Evolutionary conservation across 768 basidiomycete genomes (phyloP).

Genomic region (Mrakia gelida): DNA sequence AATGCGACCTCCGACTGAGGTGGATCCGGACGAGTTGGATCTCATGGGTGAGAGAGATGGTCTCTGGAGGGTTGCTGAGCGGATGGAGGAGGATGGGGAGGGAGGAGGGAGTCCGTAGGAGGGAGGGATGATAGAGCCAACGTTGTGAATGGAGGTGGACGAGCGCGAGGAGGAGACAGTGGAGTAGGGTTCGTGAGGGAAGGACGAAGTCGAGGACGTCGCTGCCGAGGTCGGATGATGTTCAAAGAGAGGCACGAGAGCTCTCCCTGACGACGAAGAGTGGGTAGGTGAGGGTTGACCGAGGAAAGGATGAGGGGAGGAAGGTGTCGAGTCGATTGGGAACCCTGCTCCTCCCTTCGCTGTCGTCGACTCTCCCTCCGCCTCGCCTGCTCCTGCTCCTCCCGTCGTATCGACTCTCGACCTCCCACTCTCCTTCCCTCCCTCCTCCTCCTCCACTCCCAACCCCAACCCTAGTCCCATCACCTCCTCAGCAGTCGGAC

Average conservation of each 20-base stretch:
- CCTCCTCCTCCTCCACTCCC: neutral
- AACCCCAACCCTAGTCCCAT: neutral
- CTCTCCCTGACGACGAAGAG: neutral
- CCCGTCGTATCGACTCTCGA: neutral
- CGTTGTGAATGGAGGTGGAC: neutral
- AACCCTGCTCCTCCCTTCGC: neutral
- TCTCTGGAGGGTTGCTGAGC: neutral
- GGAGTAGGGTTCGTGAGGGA: neutral
- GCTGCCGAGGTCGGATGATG: neutral
- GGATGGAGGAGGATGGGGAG: slow-evolving; percentile 9
- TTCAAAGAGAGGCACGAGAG: slow-evolving; percentile 5
- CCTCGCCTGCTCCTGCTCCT: no score
- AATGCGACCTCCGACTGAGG: neutral
- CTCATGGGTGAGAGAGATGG: slow-evolving; percentile 13
- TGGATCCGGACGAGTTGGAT: slow-evolving; percentile 6
- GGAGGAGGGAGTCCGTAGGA: neutral
- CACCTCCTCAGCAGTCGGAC: neutral
- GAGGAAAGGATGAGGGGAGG: neutral
- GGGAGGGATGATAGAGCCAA: neutral
- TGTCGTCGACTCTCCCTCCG: neutral
- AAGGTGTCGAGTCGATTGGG: neutral
- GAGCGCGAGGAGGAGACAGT: neutral
- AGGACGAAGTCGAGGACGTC: neutral
- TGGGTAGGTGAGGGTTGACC: neutral
- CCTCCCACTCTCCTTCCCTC: neutral